Percentiles rank a stretch among this genome's conserved stretches.
These are phyloP conservation scores for Chlamydomonas incerta DNA, from an alignment of 139 green algal species.

Conservation along the genomic window DNA sequence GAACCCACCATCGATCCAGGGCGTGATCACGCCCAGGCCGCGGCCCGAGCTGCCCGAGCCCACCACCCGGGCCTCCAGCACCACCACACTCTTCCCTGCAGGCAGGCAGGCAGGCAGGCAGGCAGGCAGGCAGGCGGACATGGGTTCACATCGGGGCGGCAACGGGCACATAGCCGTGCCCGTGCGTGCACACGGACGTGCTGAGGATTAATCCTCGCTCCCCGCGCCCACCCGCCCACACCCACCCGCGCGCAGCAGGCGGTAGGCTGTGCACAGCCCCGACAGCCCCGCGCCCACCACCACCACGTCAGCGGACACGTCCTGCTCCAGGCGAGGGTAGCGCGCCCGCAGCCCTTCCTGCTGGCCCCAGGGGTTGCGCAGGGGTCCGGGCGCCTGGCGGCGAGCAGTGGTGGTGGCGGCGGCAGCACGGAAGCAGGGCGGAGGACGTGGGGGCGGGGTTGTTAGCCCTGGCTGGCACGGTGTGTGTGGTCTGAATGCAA, in stretches of 20 bases:
- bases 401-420: not conserved
- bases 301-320: slow-evolving; percentile 35
- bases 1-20: slow-evolving; percentile 17
- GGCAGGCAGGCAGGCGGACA: not conserved
- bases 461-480: too few species aligned
- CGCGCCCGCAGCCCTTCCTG: not conserved
- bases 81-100: slow-evolving; percentile 40
- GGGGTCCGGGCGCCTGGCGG: not conserved
- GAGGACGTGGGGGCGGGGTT: not conserved
- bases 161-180: too few species aligned
- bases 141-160: not conserved
- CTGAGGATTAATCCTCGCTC: too few species aligned
- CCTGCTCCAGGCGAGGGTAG: slow-evolving; percentile 5
- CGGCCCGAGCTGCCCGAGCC: slow-evolving; percentile 12
- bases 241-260: slow-evolving; percentile 17
- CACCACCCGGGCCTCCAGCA: slow-evolving; percentile 42
- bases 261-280: slow-evolving; percentile 32
- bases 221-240: not conserved
- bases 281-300: slow-evolving; percentile 37
- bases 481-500: too few species aligned
- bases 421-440: not conserved
- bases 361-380: slow-evolving; percentile 19
- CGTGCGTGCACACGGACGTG: too few species aligned
- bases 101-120: not conserved
- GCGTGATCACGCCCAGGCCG: not conserved